These are phyloP conservation scores for Porpolomopsis calyptriformis DNA, from an alignment of 768 basidiomycete genomes.

Conservation along the genomic window DNA sequence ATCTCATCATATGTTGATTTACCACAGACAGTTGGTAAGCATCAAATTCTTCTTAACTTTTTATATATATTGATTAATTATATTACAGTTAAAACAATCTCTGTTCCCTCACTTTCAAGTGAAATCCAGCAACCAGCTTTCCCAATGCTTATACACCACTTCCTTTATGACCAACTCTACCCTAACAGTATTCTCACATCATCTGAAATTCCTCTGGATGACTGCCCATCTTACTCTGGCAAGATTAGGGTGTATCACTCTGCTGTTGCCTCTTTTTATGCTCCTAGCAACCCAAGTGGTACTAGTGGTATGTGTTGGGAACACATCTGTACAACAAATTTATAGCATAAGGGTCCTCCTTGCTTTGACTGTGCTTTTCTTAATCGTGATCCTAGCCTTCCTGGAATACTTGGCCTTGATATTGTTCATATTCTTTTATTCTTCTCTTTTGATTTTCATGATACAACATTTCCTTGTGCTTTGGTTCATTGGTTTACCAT, in stretches of 20 bases:
- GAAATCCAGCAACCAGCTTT: conserved; percentile 12
- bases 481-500: conserved; percentile 8
- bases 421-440: conserved; percentile 21
- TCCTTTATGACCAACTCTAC: conserved; percentile 17
- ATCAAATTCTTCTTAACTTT: not conserved
- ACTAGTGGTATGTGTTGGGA: conserved; percentile 20
- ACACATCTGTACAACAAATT: conserved; percentile 13
- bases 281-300: conserved; percentile 19
- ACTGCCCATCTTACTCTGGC: conserved; percentile 1
- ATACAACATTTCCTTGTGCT: conserved; percentile 8
- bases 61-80: not conserved
- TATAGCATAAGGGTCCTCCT: not conserved
- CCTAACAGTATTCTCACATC: not conserved
- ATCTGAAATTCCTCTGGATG: not conserved
- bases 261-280: conserved; percentile 15
- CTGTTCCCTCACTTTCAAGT: not conserved
- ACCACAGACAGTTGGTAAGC: not conserved
- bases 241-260: conserved; percentile 8
- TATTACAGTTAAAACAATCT: conserved; percentile 1
- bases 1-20: conserved; percentile 3
- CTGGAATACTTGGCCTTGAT: conserved; percentile 17
- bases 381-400: conserved; percentile 5
- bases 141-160: conserved; percentile 14
- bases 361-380: conserved; percentile 21
- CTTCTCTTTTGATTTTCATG: conserved; percentile 11